phyloP scores from a whole-genome alignment of 192 early-diverging fungal species.

The Lunasporangiospora selenospora region DNA sequence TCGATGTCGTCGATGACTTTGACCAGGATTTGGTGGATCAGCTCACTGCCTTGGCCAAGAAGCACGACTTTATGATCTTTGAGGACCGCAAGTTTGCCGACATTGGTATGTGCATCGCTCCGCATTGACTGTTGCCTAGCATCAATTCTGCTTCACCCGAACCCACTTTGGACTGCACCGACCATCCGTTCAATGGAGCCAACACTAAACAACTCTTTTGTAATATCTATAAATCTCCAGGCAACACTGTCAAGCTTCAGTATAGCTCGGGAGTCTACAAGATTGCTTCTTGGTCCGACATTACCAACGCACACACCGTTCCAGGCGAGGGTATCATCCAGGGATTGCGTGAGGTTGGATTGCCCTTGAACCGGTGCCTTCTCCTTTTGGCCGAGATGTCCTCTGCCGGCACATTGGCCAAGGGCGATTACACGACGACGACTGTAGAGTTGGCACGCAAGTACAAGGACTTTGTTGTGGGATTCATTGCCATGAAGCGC shows the following conservation, averaged over 20 bases:
- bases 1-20: constrained; percentile 95
- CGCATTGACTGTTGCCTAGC: no score
- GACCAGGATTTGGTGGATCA: constrained; percentile 79
- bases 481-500: constrained; percentile 80
- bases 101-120: constrained; percentile 71
- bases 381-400: constrained; percentile 98
- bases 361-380: constrained; percentile 77
- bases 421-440: constrained; percentile 82
- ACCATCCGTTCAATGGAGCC: no score
- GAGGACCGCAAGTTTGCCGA: constrained; percentile 99
- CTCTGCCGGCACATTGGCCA: constrained; percentile 84
- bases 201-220: no score
- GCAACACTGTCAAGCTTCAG: constrained; percentile 97
- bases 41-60: constrained; percentile 75
- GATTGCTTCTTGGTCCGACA: constrained; percentile 95
- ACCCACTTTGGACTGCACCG: no score
- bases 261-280: constrained; percentile 90
- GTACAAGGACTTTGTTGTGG: constrained; percentile 92
- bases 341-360: constrained; percentile 89
- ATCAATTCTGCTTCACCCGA: no score
- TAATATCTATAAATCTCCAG: constrained; percentile 26
- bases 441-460: constrained; percentile 86
- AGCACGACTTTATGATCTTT: constrained; percentile 97
- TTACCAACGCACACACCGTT: constrained; percentile 94
- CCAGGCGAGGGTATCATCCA: constrained; percentile 97